These are phyloP conservation scores for Penicillium steckii DNA, from an alignment of 495 filamentous ascomycete genomes.

Conservation along the genomic window DNA sequence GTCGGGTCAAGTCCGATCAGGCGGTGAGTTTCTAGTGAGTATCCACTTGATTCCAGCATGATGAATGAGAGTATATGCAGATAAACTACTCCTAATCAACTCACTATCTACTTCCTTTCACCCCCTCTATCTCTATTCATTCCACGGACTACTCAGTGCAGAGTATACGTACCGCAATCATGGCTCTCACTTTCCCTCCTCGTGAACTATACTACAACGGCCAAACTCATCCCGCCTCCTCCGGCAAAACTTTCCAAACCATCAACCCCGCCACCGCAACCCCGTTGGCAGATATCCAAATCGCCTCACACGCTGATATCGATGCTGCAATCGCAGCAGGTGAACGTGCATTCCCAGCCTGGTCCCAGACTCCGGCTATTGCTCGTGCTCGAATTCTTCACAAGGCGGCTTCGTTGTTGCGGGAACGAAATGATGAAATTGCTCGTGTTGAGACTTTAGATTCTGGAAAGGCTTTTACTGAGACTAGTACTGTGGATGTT, in stretches of 20 bases:
- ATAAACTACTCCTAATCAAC: not conserved
- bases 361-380: conserved; percentile 64
- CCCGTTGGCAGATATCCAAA: conserved; percentile 61
- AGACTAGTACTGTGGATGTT: conserved; percentile 74
- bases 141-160: not conserved
- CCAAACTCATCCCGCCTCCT: conserved; percentile 54
- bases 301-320: conserved; percentile 61
- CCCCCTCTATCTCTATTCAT: not conserved
- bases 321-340: conserved; percentile 65
- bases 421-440: conserved; percentile 67
- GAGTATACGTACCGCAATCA: too few species aligned
- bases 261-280: conserved; percentile 66
- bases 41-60: too few species aligned
- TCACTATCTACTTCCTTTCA: not conserved
- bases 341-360: conserved; percentile 59
- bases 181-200: conserved; percentile 43
- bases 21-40: not conserved
- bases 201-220: conserved; percentile 71
- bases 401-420: conserved; percentile 62
- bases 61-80: too few species aligned
- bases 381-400: conserved; percentile 69
- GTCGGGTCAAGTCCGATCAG: not conserved
- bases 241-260: conserved; percentile 61
- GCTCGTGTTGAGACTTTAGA: conserved; percentile 68
- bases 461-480: conserved; percentile 72